Evolutionary conservation across 1,284 basidiomycete genomes (phyloP), one percentile per base, ranked within the genome.

Genomic region (Sanghuangporus sanghuang): DNA sequence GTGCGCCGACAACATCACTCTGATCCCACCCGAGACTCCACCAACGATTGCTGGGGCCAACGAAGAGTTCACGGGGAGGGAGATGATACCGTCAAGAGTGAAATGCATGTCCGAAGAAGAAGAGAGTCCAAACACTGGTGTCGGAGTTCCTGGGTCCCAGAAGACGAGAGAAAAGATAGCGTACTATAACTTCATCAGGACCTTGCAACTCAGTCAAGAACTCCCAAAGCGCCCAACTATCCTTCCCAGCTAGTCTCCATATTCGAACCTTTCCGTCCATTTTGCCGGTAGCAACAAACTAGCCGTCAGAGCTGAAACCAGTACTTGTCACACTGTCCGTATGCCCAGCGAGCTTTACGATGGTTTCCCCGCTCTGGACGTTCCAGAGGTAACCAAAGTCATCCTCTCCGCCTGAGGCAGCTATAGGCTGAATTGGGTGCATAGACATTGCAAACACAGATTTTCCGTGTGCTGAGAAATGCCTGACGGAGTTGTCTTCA

Each of bases 231-330:
- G 79, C 83, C 77, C 86, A 95, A 64, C 88, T 79, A 55, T 88
- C 86, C 66, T 81, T 86, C 12, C 86, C 87, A 11, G 93, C 89
- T 70, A 90, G 82, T 73, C 89, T 79, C 96, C 96, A 99, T 63
- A 99, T 79, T 67, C 95, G 83, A 27, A 98, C 89, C 71, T 87
- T 89, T 8, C 97, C 96, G 72, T 99, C 96, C 94, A 99, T 98
- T 0, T 96, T 96, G 18, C 95, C 96, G 0, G 95, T 98, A 12
- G 96, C 89, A 64, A 96, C 83, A 81, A 96, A 82, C 74, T 96
- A 89, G 9, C 97, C 96, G 72, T 98, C 95, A 3, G 79, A 72
- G 72, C 87, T 96, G 82, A 93, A 99, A 48, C 82, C 89, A 1
- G 85, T 84, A 59, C 82, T 82, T 3, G 90, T 89, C 48, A 99